These are phyloP conservation scores for Plasmopara halstedii DNA, from an alignment of 352 stramenopile species.

Conservation along the genomic window DNA sequence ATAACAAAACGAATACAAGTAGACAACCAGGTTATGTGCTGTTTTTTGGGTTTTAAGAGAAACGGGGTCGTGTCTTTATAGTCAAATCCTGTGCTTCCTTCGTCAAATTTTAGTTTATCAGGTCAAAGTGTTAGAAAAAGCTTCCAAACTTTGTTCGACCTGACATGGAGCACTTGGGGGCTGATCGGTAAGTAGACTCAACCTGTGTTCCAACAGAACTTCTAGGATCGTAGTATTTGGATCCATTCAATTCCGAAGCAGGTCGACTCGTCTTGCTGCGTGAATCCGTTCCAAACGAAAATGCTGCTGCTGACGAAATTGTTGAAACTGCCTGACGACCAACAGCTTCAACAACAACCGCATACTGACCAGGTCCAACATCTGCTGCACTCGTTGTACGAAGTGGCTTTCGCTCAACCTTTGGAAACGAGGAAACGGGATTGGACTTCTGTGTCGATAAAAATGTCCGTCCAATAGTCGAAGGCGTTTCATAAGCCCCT, in stretches of 20 bases:
- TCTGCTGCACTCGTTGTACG: constrained; percentile 33
- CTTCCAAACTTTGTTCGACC: constrained; percentile 73
- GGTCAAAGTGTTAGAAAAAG: constrained; percentile 35
- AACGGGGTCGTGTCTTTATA: too few species aligned
- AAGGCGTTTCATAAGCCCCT: constrained; percentile 47
- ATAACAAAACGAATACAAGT: neutral
- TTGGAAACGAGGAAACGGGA: constrained; percentile 49
- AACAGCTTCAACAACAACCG: constrained; percentile 52
- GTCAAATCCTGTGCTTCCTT: too few species aligned
- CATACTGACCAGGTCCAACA: constrained; percentile 66
- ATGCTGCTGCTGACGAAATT: constrained; percentile 42
- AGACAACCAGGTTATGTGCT: too few species aligned
- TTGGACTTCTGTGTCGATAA: constrained; percentile 67
- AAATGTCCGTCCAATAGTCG: constrained; percentile 57
- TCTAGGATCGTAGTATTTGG: constrained; percentile 45
- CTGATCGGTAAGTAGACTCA: constrained; percentile 56
- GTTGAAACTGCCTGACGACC: constrained; percentile 65
- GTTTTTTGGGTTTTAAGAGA: too few species aligned
- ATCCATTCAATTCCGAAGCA: constrained; percentile 21
- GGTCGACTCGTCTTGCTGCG: constrained; percentile 31
- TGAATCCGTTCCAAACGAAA: constrained; percentile 58
- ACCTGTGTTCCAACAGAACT: constrained; percentile 61
- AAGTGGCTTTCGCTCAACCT: constrained; percentile 65
- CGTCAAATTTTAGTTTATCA: neutral
- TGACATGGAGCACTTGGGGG: constrained; percentile 67